Base-by-base conservation (phyloP, 257 asterid genomes). In the Petunia secreta region DNA sequence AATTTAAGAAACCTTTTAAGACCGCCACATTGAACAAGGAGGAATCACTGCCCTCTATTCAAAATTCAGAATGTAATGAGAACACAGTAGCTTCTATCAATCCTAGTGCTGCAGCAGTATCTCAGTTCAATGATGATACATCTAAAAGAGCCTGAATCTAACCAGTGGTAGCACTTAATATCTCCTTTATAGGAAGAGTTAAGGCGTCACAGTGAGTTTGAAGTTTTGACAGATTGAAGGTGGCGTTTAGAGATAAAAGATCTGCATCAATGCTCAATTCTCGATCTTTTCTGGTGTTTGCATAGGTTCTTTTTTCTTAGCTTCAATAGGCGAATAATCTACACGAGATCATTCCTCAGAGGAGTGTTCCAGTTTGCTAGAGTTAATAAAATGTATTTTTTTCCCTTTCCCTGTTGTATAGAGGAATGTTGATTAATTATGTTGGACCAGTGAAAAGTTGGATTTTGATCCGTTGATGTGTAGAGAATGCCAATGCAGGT, bases 1-100 rank as follows among this genome's bases (percentile, higher is more conserved):
- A 91, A 84, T 86, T 96, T 87, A 92, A 91, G 78, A 88, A 88
- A 85, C 83, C 84, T 41, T 36, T 16, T n/a, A 16, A 16, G 52
- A 63, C 87, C 65, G 39, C 71, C 6, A 73, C 88, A 43, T 41
- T 86, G 1, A 40, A 14, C 52, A 39, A 85, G 14, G 86, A 86
- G 60, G 85, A 84, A 80, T 46, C 82, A 16, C 81, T 36, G 36
- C 79, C 92, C 58, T 81, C 89, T n/a, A 79, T 54, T 74, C 83
- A 67, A 87, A 63, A 76, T 80, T 46, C 74, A 75, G 38, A 75
- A 46, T 59, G 83, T 63, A 44, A 53, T 64, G 76, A 38, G 15
- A 80, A 68, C 8, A 71, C 80, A 76, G 75, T 74, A 48, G 77
- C 76, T 43, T 52, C 67, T 60, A 48, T 10, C 25, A 36, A 10